phyloP scores from a whole-genome alignment of 2,329 filamentous ascomycete species.

The Aureobasidium sp. region DNA sequence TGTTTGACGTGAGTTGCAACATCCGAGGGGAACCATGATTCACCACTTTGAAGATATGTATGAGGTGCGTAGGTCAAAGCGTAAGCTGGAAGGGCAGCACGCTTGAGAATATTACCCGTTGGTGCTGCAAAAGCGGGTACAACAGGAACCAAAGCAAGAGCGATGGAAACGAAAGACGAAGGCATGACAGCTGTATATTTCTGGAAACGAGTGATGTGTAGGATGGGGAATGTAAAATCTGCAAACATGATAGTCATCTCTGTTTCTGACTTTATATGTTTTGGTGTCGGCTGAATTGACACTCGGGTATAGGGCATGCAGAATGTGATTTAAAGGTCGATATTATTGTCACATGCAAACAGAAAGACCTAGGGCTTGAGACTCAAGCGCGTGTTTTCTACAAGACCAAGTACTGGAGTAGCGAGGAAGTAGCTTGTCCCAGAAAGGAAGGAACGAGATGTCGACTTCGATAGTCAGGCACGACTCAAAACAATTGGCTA shows the following conservation, averaged over 20 bases:
- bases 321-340: not conserved
- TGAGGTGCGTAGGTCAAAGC: slow-evolving; percentile 9
- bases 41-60: slow-evolving; percentile 1
- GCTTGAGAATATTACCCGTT: not conserved
- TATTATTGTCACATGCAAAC: not conserved
- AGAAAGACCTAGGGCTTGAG: not conserved
- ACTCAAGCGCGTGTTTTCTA: not conserved
- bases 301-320: not conserved
- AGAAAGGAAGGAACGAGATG: not conserved
- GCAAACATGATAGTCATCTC: not conserved
- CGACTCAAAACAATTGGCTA: not conserved
- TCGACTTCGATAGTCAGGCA: not conserved
- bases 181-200: not conserved
- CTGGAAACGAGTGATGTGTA: not conserved
- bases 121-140: not conserved
- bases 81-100: slow-evolving; percentile 2
- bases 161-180: not conserved
- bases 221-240: not conserved
- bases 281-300: not conserved
- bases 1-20: slow-evolving; percentile 6
- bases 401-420: not conserved
- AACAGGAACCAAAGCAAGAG: not conserved
- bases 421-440: not conserved
- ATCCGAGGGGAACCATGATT: slow-evolving; percentile 6
- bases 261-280: not conserved